phyloP scores from a whole-genome alignment of 2,329 filamentous ascomycete genomes.

The Fusarium sp. region DNA sequence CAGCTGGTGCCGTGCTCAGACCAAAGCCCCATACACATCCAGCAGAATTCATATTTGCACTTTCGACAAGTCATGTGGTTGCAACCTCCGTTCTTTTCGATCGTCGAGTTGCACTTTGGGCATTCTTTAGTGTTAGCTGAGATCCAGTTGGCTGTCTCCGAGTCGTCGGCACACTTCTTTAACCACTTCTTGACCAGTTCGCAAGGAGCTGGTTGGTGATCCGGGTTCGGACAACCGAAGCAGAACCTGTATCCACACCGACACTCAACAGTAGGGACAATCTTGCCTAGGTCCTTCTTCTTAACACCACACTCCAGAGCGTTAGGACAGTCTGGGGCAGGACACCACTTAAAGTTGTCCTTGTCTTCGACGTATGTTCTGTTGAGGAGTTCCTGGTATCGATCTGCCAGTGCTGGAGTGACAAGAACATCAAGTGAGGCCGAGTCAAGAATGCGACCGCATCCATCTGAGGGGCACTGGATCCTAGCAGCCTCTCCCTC shows the following conservation, averaged over 20 bases:
- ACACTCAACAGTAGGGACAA: constrained; percentile 92
- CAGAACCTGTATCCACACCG: constrained; percentile 89
- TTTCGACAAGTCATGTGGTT: constrained; percentile 99
- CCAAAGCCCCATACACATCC: constrained; percentile 99
- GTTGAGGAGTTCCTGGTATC: constrained; percentile 88
- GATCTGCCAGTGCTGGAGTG: constrained; percentile 62
- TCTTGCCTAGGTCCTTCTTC: constrained; percentile 82
- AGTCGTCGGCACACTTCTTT: constrained; percentile 98
- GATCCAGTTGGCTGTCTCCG: constrained; percentile 99
- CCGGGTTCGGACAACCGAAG: constrained; percentile 89
- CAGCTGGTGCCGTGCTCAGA: constrained; percentile 98
- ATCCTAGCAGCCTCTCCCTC: constrained; percentile 96
- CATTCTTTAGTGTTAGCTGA: constrained; percentile 99
- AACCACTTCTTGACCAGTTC: constrained; percentile 93
- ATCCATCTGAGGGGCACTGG: constrained; percentile 89
- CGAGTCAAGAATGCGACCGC: constrained; percentile 90
- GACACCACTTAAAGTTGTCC: constrained; percentile 96
- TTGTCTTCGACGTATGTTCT: constrained; percentile 98
- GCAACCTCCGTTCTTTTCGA: constrained; percentile 98
- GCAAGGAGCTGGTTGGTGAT: constrained; percentile 95
- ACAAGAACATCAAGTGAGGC: constrained; percentile 85
- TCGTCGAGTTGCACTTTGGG: constrained; percentile 94
- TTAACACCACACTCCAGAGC: constrained; percentile 90
- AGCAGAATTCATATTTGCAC: constrained; percentile 97
- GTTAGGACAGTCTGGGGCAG: constrained; percentile 95